Conservation (phyloP, 2,329 filamentous ascomycete species). For the Aphanocladium album region DNA sequence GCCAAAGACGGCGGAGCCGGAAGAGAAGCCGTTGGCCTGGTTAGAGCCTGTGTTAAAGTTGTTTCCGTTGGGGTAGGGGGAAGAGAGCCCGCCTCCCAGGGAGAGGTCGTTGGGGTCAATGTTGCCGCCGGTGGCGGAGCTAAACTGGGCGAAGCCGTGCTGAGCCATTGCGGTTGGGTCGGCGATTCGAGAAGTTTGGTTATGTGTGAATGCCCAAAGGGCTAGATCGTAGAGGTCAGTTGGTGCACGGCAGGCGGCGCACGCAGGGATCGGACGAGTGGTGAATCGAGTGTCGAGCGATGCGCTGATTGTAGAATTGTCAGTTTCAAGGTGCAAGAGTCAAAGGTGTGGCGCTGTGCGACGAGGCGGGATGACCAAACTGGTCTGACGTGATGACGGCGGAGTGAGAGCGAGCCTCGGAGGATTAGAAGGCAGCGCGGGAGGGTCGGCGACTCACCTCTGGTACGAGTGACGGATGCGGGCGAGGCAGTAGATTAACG, state of each 20-base stretch:
- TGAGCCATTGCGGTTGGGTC: slow-evolving; percentile 43
- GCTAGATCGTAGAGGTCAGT: not conserved
- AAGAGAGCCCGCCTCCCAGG: slow-evolving; percentile 58
- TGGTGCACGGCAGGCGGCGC: slow-evolving; percentile 6
- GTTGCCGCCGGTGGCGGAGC: slow-evolving; percentile 48
- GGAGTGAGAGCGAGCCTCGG: not conserved
- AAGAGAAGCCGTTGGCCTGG: slow-evolving; percentile 67
- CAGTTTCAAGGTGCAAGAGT: not conserved
- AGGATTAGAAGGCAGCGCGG: not conserved
- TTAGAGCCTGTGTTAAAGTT: slow-evolving; percentile 55
- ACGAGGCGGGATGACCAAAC: not conserved
- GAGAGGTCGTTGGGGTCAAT: slow-evolving; percentile 84
- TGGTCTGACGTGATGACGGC: slow-evolving; percentile 4
- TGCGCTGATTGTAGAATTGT: not conserved
- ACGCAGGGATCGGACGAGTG: not conserved
- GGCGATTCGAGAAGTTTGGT: slow-evolving; percentile 16
- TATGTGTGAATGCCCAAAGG: slow-evolving; percentile 8
- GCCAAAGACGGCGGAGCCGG: slow-evolving; percentile 71
- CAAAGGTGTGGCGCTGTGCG: not conserved
- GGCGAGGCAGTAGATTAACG: not conserved
- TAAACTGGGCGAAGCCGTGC: slow-evolving; percentile 53
- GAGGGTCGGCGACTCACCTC: slow-evolving; percentile 4
- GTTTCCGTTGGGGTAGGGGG: slow-evolving; percentile 48
- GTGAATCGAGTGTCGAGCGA: not conserved
- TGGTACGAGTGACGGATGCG: not conserved